Conservation (phyloP, 495 filamentous ascomycete species). For the Amniculicola lignicola region DNA sequence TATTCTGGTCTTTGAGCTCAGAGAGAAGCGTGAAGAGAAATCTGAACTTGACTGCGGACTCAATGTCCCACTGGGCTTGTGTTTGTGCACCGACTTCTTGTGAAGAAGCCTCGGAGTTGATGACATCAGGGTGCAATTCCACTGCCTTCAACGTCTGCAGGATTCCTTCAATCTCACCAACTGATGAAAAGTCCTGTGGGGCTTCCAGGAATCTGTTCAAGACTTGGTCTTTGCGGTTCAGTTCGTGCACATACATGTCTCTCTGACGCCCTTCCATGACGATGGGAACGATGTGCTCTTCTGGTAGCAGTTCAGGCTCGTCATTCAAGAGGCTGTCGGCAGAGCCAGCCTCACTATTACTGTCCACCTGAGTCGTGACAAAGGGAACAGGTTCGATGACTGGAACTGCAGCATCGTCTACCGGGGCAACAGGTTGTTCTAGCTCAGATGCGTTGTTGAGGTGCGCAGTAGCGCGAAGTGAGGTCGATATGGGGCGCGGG, state of each 20-base stretch:
- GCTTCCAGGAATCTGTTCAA: background rate
- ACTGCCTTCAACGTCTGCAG: constrained; percentile 9
- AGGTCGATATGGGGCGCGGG: constrained; percentile 1
- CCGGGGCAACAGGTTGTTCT: background rate
- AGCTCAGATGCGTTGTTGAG: background rate
- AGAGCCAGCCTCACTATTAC: background rate
- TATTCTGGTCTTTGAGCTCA: constrained; percentile 4
- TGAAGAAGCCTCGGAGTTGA: background rate
- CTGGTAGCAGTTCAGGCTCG: constrained; percentile 11
- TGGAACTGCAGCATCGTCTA: background rate
- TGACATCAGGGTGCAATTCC: constrained; percentile 24
- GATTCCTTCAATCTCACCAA: constrained; percentile 2
- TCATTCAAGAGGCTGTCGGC: constrained; percentile 13
- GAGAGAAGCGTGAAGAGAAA: constrained; percentile 20
- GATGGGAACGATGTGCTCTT: constrained; percentile 20
- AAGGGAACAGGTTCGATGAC: background rate
- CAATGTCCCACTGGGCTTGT: constrained; percentile 12
- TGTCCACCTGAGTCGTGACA: background rate
- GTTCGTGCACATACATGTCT: constrained; percentile 5
- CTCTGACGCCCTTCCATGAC: constrained; percentile 17
- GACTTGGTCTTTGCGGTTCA: background rate
- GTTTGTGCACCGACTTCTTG: background rate
- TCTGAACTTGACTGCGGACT: constrained; percentile 24
- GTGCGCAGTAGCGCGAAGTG: background rate
- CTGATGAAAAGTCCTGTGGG: constrained; percentile 4